Base-by-base conservation (phyloP, 2,329 filamentous ascomycete genomes). In the Fusarium praegraminearum region DNA sequence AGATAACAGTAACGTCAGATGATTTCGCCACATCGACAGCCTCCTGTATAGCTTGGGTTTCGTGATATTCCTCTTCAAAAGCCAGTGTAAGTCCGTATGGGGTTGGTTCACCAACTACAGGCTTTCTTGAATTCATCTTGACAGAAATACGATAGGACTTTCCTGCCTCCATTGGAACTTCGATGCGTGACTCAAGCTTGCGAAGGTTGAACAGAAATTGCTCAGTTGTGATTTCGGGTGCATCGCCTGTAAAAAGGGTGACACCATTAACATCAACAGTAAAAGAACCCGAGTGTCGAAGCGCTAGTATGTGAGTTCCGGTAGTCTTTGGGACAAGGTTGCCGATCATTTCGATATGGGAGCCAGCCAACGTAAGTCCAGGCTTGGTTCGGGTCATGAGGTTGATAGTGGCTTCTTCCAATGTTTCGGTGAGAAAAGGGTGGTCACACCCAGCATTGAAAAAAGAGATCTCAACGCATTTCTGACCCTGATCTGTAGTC, bases 121-220 rank as follows among this genome's bases (percentile, higher is more conserved):
- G 36, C 15, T 51, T 57, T 13, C 35, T 7, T 3, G 53, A 44
- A 18, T 36, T 36, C 35, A 36, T 36, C 4, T 6, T 18, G 35
- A 36, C 16, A 4, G 35, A 36, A 16, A 36, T 36, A 16, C 16
- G 35, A 36, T 36, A 36, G 8, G 35, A n/a, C 35, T n/a, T 36
- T 36, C 35, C 35, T 7, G 35, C 35, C 16, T 62, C 38, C 65
- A 70, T 54, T 1, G 41, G 10, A 4, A 65, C 20, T 15, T 70
- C 33, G 8, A 70, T 33, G 4, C 57, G 57, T 11, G 67, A 59
- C 30, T 70, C 64, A 2, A 65, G 26, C 16, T n/a, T 36, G 35
- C 16, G 35, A 50, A 38, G 7, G 32, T 64, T 60, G 24, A 70
- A 70, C 15, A 70, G 40, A 7, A 70, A 70, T 20, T 70, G 60